These are phyloP conservation scores for Hypoxylon fragiforme DNA, from an alignment of 495 filamentous ascomycete species.

Conservation along the genomic window DNA sequence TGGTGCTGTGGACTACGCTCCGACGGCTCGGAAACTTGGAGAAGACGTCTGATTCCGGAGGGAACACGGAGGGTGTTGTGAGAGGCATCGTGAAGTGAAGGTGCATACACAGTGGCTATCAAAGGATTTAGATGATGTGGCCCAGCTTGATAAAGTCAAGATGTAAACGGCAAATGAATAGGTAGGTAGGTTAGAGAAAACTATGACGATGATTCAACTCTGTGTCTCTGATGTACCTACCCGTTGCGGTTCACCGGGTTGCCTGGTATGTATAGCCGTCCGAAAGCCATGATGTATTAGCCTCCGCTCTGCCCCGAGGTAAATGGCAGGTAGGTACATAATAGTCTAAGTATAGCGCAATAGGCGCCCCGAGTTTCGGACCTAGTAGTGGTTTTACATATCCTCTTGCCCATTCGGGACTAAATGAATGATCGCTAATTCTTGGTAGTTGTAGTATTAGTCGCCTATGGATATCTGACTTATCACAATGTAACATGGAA, in stretches of 20 bases:
- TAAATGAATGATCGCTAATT: conserved; percentile 15
- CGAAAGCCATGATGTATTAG: no score
- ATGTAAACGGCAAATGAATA: no score
- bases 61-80: conserved; percentile 56
- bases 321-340: no score
- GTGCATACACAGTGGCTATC: background rate
- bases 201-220: no score
- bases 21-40: conserved; percentile 79
- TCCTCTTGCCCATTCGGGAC: conserved; percentile 9
- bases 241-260: no score
- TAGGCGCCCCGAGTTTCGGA: conserved; percentile 27
- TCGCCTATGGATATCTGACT: background rate
- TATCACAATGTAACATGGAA: no score
- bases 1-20: conserved; percentile 89
- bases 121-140: background rate
- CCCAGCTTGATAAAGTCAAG: no score
- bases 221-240: background rate
- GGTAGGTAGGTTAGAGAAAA: no score
- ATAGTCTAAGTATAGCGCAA: conserved; percentile 16
- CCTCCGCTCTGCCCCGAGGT: no score
- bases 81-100: conserved; percentile 42
- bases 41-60: conserved; percentile 61
- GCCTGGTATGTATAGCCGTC: no score
- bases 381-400: background rate
- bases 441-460: background rate